Evolutionary conservation across 2,329 filamentous ascomycete genomes (phyloP).

Genomic region (Cladophialophora exuberans): DNA sequence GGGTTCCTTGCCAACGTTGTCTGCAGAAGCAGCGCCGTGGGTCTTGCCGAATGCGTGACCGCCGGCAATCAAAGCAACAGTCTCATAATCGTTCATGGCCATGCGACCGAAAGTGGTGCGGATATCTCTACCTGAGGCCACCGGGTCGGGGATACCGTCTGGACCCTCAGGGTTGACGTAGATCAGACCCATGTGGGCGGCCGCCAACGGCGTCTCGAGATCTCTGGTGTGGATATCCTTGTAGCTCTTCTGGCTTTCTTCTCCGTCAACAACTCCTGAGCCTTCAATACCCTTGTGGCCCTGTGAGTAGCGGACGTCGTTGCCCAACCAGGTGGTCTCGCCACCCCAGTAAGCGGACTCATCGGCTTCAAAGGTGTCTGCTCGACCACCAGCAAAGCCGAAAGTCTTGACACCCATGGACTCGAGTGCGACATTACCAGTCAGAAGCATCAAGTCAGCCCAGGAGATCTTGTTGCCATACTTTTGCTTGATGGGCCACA

Average conservation of each 20-base stretch:
- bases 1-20: constrained; percentile 70
- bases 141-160: constrained; percentile 70
- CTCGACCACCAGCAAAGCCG: constrained; percentile 73
- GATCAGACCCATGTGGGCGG: constrained; percentile 75
- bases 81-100: constrained; percentile 84
- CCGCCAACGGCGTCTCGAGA: constrained; percentile 69
- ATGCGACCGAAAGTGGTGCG: constrained; percentile 75
- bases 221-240: constrained; percentile 63
- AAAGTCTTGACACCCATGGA: constrained; percentile 75
- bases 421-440: constrained; percentile 77
- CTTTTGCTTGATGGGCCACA: constrained; percentile 84
- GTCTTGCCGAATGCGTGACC: constrained; percentile 82
- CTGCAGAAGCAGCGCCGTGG: constrained; percentile 69
- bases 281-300: constrained; percentile 52
- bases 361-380: constrained; percentile 75
- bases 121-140: constrained; percentile 72
- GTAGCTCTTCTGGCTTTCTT: constrained; percentile 47
- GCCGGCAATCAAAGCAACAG: constrained; percentile 76
- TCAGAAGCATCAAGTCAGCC: constrained; percentile 72
- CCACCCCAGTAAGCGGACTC: constrained; percentile 78
- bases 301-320: constrained; percentile 68
- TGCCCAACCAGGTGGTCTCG: constrained; percentile 74
- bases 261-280: constrained; percentile 47
- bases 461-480: constrained; percentile 82
- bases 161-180: constrained; percentile 83